phyloP scores from a whole-genome alignment of 306 rosid genomes.

The Oxytropis ochrocephala region DNA sequence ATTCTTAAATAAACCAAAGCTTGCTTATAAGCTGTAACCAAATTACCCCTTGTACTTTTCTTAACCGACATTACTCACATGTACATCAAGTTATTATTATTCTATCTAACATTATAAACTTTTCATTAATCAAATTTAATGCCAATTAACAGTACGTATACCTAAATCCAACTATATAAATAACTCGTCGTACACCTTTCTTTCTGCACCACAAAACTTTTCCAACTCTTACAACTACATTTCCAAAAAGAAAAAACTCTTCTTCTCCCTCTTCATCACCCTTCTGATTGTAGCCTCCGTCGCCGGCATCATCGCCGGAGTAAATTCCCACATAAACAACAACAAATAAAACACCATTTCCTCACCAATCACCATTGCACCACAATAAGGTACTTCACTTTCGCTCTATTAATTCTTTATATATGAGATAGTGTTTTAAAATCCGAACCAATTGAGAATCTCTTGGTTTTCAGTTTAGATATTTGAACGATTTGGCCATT shows the following conservation, averaged over 20 bases:
- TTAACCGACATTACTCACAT: neutral
- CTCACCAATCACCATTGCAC: too few relatives aligned
- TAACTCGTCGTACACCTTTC: neutral
- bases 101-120: neutral
- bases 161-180: too few relatives aligned
- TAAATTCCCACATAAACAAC: slow-evolving; percentile 11
- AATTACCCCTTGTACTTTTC: neutral
- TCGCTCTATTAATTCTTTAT: too few relatives aligned
- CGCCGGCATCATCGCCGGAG: slow-evolving; percentile 42
- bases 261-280: slow-evolving; percentile 30
- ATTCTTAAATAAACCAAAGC: too few relatives aligned
- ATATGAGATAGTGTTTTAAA: too few relatives aligned
- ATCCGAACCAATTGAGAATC: too few relatives aligned
- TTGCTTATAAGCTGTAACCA: too few relatives aligned
- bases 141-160: neutral
- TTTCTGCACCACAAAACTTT: neutral
- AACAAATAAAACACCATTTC: neutral
- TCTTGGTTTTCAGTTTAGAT: too few relatives aligned
- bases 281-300: slow-evolving; percentile 36
- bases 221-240: neutral
- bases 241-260: slow-evolving; percentile 31
- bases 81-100: neutral
- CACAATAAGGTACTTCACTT: too few relatives aligned
- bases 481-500: too few relatives aligned
- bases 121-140: neutral